phyloP scores from a whole-genome alignment of 257 asterid species.

The Linaria vulgaris region DNA sequence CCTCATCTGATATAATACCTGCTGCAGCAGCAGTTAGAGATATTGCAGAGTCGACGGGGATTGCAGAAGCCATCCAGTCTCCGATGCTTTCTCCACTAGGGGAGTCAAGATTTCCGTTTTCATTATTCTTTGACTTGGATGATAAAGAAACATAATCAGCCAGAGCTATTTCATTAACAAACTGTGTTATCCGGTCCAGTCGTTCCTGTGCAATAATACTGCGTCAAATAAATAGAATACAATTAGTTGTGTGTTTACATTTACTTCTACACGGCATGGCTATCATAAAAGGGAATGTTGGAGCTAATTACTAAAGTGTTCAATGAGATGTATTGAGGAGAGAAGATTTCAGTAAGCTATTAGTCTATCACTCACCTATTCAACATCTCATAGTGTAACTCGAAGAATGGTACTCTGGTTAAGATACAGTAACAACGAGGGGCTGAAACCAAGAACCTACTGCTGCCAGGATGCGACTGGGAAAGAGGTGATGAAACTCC shows the following conservation, averaged over 20 bases:
- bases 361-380: conserved; percentile 56
- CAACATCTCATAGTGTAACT: conserved; percentile 82
- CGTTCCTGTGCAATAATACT: conserved; percentile 94
- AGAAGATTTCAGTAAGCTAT: conserved; percentile 15
- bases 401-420: conserved; percentile 91
- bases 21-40: conserved; percentile 83
- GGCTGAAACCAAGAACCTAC: conserved; percentile 79
- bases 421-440: conserved; percentile 95
- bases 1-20: conserved; percentile 68
- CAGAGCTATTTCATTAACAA: conserved; percentile 58
- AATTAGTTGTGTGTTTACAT: conserved; percentile 20
- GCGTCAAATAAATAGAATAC: conserved; percentile 42
- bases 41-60: conserved; percentile 59
- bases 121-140: conserved; percentile 33
- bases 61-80: conserved; percentile 73
- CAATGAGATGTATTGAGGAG: conserved; percentile 5
- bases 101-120: conserved; percentile 41
- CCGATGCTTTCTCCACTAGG: conserved; percentile 42
- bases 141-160: conserved; percentile 44
- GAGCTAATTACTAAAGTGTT: background rate
- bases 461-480: conserved; percentile 47
- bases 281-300: conserved; percentile 13
- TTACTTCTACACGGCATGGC: conserved; percentile 5
- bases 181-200: conserved; percentile 71
- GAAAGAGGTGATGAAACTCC: conserved; percentile 56